These are phyloP conservation scores for Aspergillus homomorphus DNA, from an alignment of 495 filamentous ascomycete species.

Conservation along the genomic window DNA sequence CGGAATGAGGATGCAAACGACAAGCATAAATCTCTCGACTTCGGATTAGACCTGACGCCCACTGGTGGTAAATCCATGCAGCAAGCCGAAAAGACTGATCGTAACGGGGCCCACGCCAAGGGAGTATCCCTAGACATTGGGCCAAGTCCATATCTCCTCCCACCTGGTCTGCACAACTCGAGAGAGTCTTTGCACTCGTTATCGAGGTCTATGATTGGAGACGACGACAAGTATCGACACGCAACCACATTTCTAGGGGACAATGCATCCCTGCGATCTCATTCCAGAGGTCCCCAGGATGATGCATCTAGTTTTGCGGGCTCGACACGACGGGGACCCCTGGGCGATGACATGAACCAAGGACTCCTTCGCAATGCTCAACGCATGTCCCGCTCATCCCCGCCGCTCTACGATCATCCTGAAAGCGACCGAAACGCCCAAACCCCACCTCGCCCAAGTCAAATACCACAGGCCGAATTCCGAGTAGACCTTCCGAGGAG, in stretches of 20 bases:
- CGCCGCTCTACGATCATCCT: constrained; percentile 40
- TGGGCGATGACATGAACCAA: constrained; percentile 56
- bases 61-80: constrained; percentile 39
- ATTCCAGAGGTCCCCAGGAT: constrained; percentile 46
- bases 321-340: constrained; percentile 39
- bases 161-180: constrained; percentile 72
- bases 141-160: constrained; percentile 75
- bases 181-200: constrained; percentile 82
- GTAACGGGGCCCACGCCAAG: constrained; percentile 49
- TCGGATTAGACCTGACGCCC: constrained; percentile 65
- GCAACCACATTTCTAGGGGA: constrained; percentile 61
- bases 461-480: constrained; percentile 18
- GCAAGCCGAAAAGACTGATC: constrained; percentile 47
- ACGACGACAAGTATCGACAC: constrained; percentile 82
- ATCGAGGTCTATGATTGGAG: constrained; percentile 62
- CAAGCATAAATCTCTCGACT: constrained; percentile 90
- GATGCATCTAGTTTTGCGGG: constrained; percentile 63
- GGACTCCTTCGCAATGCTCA: constrained; percentile 61
- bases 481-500: constrained; percentile 23
- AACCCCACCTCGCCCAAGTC: constrained; percentile 12
- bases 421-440: constrained; percentile 18
- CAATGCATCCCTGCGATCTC: constrained; percentile 54
- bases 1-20: constrained; percentile 78
- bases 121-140: constrained; percentile 80
- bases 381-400: constrained; percentile 61